A percentile compares a stretch with the other conserved stretches of the same genome.
These are phyloP conservation scores for Lotus japonicus DNA, from an alignment of 306 rosid genomes.

Conservation along the genomic window DNA sequence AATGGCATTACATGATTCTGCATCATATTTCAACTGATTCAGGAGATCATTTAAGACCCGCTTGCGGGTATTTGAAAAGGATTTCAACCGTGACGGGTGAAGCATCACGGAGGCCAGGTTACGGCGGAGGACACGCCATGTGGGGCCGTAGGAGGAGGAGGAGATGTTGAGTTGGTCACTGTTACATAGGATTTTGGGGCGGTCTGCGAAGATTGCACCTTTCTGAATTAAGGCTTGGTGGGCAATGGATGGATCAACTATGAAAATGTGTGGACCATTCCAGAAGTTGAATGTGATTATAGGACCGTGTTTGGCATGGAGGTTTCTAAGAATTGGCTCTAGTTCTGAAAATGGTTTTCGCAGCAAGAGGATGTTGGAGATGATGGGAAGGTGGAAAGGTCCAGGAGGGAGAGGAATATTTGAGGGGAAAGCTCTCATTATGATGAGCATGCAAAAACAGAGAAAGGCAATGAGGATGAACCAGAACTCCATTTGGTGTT, in stretches of 20 bases:
- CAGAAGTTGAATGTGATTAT: neutral
- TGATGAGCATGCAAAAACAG: no score
- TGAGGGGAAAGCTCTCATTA: neutral
- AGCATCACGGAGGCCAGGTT: neutral
- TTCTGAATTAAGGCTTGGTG: conserved; percentile 23
- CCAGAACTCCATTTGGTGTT: no score
- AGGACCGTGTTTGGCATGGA: conserved; percentile 29
- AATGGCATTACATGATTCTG: no score
- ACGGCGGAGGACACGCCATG: no score
- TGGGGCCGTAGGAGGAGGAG: no score
- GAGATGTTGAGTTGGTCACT: no score
- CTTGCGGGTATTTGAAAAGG: no score
- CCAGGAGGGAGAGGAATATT: neutral
- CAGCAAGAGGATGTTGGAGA: neutral
- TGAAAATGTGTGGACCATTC: neutral
- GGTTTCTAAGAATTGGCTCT: neutral
- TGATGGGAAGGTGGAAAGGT: conserved; percentile 4
- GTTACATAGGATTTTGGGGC: neutral
- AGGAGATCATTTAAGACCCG: no score
- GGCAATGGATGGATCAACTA: conserved; percentile 6
- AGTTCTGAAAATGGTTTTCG: neutral
- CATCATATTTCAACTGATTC: no score
- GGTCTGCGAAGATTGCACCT: conserved; percentile 10
- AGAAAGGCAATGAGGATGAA: no score
- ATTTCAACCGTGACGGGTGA: no score